Percentiles rank a stretch among this genome's conserved stretches.
These are phyloP conservation scores for Aspergillus tubingensis DNA, from an alignment of 2,329 filamentous ascomycete species.

Conservation along the genomic window DNA sequence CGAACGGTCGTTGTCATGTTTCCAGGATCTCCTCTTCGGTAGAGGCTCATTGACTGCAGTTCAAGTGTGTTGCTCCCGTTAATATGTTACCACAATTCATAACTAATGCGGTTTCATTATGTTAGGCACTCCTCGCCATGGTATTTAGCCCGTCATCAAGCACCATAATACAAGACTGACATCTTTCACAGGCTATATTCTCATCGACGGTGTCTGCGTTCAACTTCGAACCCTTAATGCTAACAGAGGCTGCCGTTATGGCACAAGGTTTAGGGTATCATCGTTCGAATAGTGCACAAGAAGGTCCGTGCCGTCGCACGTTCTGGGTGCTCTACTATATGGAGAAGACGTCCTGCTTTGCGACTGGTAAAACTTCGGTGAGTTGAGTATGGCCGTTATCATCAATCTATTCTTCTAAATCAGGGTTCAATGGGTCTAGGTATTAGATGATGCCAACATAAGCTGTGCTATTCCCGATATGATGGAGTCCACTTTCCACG, in stretches of 20 bases:
- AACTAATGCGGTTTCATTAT: neutral
- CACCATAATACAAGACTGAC: neutral
- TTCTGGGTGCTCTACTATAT: conserved; percentile 47
- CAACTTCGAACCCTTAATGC: conserved; percentile 36
- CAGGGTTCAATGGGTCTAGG: conserved; percentile 18
- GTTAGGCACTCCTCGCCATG: conserved; percentile 30
- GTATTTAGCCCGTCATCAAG: neutral
- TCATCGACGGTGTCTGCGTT: conserved; percentile 39
- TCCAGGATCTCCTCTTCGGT: conserved; percentile 24
- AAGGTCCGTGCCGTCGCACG: conserved; percentile 24
- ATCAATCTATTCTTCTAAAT: no score
- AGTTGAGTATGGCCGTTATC: conserved; percentile 13
- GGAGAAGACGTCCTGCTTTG: conserved; percentile 42
- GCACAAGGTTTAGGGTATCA: conserved; percentile 35
- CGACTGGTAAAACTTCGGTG: conserved; percentile 35
- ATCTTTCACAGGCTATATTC: conserved; percentile 36
- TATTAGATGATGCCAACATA: conserved; percentile 41
- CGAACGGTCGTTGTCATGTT: conserved; percentile 13
- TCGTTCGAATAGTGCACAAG: conserved; percentile 20
- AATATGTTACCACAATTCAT: no score
- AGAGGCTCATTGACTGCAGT: neutral
- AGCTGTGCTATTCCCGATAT: conserved; percentile 36
- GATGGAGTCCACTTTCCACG: conserved; percentile 35
- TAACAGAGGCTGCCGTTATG: conserved; percentile 40
- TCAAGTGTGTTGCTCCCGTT: neutral